Conservation (phyloP, 768 basidiomycete species). For the Pleurotus pulmonarius region DNA sequence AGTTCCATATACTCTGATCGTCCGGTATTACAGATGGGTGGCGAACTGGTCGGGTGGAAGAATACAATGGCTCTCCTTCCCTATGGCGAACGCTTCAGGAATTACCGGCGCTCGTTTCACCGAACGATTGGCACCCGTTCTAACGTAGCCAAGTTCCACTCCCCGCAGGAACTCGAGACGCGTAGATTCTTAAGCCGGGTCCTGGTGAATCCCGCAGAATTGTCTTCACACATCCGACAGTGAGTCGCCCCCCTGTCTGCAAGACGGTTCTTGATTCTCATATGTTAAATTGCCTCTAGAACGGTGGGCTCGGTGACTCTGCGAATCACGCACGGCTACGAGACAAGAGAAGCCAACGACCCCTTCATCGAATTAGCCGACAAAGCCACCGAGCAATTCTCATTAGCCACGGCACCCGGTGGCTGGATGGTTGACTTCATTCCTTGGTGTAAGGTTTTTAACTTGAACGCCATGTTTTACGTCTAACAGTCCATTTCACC, state of each 20-base stretch:
- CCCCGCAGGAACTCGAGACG: slow-evolving; percentile 42
- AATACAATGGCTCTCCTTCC: slow-evolving; percentile 51
- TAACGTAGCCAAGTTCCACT: slow-evolving; percentile 38
- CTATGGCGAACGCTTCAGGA: slow-evolving; percentile 54
- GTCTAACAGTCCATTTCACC: not conserved
- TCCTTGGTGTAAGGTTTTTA: slow-evolving; percentile 35
- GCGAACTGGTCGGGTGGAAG: slow-evolving; percentile 56
- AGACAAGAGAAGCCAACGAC: slow-evolving; percentile 45
- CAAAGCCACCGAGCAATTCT: slow-evolving; percentile 51
- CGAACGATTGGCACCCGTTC: slow-evolving; percentile 42
- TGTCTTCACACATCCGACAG: slow-evolving; percentile 44
- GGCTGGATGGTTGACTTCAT: slow-evolving; percentile 49
- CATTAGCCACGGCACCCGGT: slow-evolving; percentile 48
- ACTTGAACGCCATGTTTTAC: slow-evolving; percentile 2
- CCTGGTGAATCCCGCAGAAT: slow-evolving; percentile 42
- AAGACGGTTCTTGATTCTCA: slow-evolving; percentile 1
- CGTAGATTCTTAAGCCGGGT: slow-evolving; percentile 44
- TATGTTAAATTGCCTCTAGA: slow-evolving; percentile 20
- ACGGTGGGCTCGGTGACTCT: slow-evolving; percentile 51
- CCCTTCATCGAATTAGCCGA: slow-evolving; percentile 53
- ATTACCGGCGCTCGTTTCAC: slow-evolving; percentile 50
- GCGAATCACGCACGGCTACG: slow-evolving; percentile 51
- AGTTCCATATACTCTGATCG: slow-evolving; percentile 66
- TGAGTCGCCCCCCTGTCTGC: slow-evolving; percentile 22
- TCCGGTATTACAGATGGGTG: slow-evolving; percentile 52